A percentile compares a stretch with the other conserved stretches of the same genome.
Conservation (phyloP, 2,329 filamentous ascomycete genomes). For the Sphaceloma murrayae region DNA sequence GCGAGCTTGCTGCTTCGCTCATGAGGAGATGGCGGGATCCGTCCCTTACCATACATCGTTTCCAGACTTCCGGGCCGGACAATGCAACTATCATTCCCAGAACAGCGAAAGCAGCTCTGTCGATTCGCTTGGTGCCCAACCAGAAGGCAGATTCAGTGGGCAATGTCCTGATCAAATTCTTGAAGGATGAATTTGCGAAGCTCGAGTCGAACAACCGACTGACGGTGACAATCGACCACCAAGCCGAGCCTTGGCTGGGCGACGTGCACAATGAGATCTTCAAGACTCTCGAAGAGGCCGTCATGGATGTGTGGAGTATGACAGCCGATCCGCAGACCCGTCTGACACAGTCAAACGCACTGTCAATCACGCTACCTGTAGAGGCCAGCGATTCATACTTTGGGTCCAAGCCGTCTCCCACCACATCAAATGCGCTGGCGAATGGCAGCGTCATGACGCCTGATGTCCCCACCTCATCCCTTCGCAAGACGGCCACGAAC, state of each 20-base stretch:
- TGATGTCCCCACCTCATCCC: conserved; percentile 19
- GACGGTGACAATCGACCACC: conserved; percentile 76
- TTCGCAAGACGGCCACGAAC: neutral
- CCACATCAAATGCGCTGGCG: conserved; percentile 45
- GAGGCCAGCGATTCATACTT: conserved; percentile 20
- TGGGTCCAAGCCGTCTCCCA: conserved; percentile 34
- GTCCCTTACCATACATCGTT: conserved; percentile 84
- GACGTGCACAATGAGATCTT: conserved; percentile 88
- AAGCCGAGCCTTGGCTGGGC: conserved; percentile 92
- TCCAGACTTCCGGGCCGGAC: conserved; percentile 79
- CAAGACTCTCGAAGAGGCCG: conserved; percentile 72
- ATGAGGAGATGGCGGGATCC: conserved; percentile 95
- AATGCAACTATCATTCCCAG: conserved; percentile 88
- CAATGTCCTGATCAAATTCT: conserved; percentile 54
- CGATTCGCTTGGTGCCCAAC: conserved; percentile 83
- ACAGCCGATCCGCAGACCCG: conserved; percentile 34
- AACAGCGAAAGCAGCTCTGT: conserved; percentile 78
- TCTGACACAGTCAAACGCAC: conserved; percentile 12
- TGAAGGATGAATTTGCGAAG: conserved; percentile 59
- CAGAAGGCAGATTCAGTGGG: conserved; percentile 78
- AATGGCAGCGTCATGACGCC: conserved; percentile 33
- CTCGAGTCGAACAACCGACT: conserved; percentile 75
- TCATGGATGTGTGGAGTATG: conserved; percentile 71
- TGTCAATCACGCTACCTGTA: conserved; percentile 19
- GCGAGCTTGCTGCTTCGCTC: conserved; percentile 68